Evolutionary conservation across 306 rosid genomes (phyloP).

Genomic region (Citrullus mucosospermus): DNA sequence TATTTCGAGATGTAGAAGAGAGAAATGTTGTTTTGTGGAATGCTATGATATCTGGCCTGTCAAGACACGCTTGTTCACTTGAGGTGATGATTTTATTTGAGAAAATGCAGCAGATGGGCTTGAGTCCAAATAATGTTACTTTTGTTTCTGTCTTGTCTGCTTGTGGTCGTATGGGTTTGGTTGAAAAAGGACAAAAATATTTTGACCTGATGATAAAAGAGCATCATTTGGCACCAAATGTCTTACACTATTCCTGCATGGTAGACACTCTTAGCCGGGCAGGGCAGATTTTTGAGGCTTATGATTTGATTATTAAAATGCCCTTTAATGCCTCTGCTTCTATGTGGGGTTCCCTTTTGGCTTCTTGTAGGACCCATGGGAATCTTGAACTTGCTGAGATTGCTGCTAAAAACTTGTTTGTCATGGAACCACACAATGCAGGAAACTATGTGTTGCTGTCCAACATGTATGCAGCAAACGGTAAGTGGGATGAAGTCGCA

Average conservation of each 20-base stretch:
- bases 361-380: constrained; percentile 57
- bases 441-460: constrained; percentile 77
- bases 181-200: constrained; percentile 50
- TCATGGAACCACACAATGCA: constrained; percentile 70
- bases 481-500: constrained; percentile 75
- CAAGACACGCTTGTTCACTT: constrained; percentile 47
- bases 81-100: constrained; percentile 71
- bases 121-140: constrained; percentile 57
- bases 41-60: constrained; percentile 68
- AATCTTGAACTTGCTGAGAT: constrained; percentile 61
- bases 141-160: constrained; percentile 51
- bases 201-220: constrained; percentile 47
- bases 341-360: constrained; percentile 83
- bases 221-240: constrained; percentile 51
- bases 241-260: constrained; percentile 63
- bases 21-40: constrained; percentile 64
- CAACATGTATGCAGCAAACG: constrained; percentile 55
- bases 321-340: constrained; percentile 56
- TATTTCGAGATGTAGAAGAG: constrained; percentile 38
- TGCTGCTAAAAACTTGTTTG: constrained; percentile 61
- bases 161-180: constrained; percentile 75
- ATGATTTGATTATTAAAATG: constrained; percentile 41
- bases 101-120: constrained; percentile 72
- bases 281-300: constrained; percentile 47
- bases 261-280: constrained; percentile 72